Percentiles rank a stretch among this genome's conserved stretches.
Conservation (phyloP, 2,329 filamentous ascomycete genomes). For the Epichloe glyceriae region DNA sequence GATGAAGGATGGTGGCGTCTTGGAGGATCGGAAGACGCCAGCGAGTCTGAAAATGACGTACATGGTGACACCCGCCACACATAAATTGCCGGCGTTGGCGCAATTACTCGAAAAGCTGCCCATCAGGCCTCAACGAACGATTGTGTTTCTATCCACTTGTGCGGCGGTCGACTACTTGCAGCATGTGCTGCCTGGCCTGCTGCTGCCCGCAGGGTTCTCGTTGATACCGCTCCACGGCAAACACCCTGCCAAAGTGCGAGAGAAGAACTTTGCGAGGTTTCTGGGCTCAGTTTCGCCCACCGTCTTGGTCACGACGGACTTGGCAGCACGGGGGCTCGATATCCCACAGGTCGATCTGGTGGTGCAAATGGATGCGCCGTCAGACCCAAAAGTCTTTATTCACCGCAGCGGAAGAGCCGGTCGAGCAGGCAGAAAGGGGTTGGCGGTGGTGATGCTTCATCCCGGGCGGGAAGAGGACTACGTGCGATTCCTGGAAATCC, state of each 20-base stretch:
- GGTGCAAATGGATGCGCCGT: conserved; percentile 70
- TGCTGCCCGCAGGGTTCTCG: conserved; percentile 56
- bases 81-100: conserved; percentile 66
- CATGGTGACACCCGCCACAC: conserved; percentile 57
- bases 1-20: conserved; percentile 47
- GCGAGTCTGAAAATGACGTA: conserved; percentile 91
- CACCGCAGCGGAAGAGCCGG: conserved; percentile 86
- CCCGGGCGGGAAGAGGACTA: conserved; percentile 84
- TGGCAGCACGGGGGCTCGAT: conserved; percentile 81
- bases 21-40: conserved; percentile 77
- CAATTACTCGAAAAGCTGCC: conserved; percentile 57
- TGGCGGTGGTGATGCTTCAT: conserved; percentile 76
- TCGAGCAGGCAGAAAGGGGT: conserved; percentile 71
- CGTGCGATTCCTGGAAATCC: conserved; percentile 70
- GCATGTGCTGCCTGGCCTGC: conserved; percentile 58
- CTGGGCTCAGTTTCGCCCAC: conserved; percentile 60
- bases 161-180: conserved; percentile 92
- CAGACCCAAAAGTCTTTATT: conserved; percentile 88
- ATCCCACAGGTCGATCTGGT: conserved; percentile 88
- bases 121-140: conserved; percentile 69
- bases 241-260: conserved; percentile 72
- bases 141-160: conserved; percentile 88
- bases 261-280: conserved; percentile 78
- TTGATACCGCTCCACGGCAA: conserved; percentile 84
- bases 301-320: conserved; percentile 81